These are phyloP conservation scores for Suillus luteus DNA, from an alignment of 768 basidiomycete genomes.

Conservation along the genomic window DNA sequence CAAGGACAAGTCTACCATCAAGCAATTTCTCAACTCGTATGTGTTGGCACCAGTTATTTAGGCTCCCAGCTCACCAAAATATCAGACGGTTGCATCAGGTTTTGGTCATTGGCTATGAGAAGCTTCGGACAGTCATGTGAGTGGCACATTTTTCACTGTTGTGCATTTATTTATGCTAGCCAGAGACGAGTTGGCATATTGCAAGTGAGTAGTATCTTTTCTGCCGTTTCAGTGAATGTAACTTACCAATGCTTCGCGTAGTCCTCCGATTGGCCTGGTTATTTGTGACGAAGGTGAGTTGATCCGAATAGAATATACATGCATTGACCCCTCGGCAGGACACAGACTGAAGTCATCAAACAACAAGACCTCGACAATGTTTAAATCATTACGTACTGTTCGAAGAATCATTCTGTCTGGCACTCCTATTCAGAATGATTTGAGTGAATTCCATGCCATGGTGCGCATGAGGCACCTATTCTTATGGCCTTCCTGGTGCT, in stretches of 20 bases:
- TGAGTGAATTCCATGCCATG: slow-evolving; percentile 96
- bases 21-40: slow-evolving; percentile 75
- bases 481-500: background rate
- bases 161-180: slow-evolving; percentile 9
- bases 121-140: slow-evolving; percentile 80
- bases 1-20: slow-evolving; percentile 55
- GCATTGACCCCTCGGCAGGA: slow-evolving; percentile 45
- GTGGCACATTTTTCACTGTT: slow-evolving; percentile 26
- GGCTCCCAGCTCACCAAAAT: slow-evolving; percentile 7
- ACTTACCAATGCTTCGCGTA: slow-evolving; percentile 26
- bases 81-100: slow-evolving; percentile 76
- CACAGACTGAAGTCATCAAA: slow-evolving; percentile 92
- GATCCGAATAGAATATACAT: background rate
- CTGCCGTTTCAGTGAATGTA: background rate
- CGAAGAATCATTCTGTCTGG: slow-evolving; percentile 90
- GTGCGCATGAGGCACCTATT: slow-evolving; percentile 42
- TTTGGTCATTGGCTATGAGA: slow-evolving; percentile 93
- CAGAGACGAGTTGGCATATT: slow-evolving; percentile 59
- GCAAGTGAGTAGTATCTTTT: slow-evolving; percentile 54
- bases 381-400: slow-evolving; percentile 72
- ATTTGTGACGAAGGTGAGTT: slow-evolving; percentile 89
- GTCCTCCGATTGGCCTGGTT: slow-evolving; percentile 90
- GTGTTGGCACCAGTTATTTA: slow-evolving; percentile 25
- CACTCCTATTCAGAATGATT: slow-evolving; percentile 96
- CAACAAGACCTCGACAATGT: slow-evolving; percentile 87